A percentile compares a stretch with the other conserved stretches of the same genome.
Conservation (phyloP, 2,329 filamentous ascomycete species). For the Penicillium thymicola region DNA sequence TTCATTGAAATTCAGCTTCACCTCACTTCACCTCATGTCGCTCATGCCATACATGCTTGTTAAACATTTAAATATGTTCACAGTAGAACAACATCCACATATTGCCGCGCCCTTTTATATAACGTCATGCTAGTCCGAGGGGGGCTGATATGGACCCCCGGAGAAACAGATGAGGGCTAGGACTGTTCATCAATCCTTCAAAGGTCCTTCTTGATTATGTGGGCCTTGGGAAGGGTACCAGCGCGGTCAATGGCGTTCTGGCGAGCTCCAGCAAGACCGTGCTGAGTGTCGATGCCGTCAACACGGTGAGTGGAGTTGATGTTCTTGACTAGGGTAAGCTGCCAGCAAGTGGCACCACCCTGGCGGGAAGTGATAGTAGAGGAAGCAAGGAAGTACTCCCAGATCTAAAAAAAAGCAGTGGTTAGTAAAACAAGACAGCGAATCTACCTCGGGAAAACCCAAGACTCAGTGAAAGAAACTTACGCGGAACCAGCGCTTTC, state of each 20-base stretch:
- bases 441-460: neutral
- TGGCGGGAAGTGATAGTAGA: conserved; percentile 81
- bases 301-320: conserved; percentile 81
- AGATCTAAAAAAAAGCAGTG: conserved; percentile 51
- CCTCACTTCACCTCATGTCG: conserved; percentile 2
- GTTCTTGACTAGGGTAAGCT: conserved; percentile 85
- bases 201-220: conserved; percentile 32
- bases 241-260: conserved; percentile 41
- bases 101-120: neutral
- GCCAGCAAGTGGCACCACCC: conserved; percentile 79
- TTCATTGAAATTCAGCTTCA: neutral
- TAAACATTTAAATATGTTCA: conserved; percentile 1
- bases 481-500: conserved; percentile 82
- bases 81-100: conserved; percentile 3
- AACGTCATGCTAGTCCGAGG: neutral
- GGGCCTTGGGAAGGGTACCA: conserved; percentile 36
- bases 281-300: conserved; percentile 68
- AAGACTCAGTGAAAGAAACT: neutral
- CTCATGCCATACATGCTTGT: conserved; percentile 5
- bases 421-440: neutral
- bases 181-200: conserved; percentile 10
- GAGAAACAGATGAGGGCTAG: neutral
- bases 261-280: conserved; percentile 65
- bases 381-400: conserved; percentile 87
- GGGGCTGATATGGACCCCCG: neutral